These are phyloP conservation scores for Aureobasidium sp. DNA, from an alignment of 2,329 filamentous ascomycete genomes.

Conservation along the genomic window DNA sequence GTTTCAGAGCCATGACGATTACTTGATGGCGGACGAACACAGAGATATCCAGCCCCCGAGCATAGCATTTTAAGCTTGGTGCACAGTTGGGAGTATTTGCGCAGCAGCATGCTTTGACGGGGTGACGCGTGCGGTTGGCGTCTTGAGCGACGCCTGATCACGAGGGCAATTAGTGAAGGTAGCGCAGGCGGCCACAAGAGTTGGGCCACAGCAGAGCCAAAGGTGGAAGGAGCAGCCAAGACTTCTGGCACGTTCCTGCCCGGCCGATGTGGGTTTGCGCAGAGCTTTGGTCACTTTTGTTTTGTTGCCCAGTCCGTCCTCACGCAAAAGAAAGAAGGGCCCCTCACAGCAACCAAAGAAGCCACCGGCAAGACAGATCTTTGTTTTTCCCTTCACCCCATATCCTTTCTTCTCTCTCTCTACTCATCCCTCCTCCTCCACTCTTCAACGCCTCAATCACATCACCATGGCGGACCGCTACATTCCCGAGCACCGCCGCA, in stretches of 20 bases:
- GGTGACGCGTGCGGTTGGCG: not conserved
- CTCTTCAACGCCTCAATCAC: not conserved
- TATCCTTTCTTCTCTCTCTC: not conserved
- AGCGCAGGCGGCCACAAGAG: not conserved
- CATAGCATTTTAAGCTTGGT: not conserved
- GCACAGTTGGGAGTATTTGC: not conserved
- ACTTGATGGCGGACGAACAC: not conserved
- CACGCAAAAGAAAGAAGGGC: conserved; percentile 11
- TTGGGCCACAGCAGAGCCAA: not conserved
- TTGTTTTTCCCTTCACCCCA: conserved; percentile 1
- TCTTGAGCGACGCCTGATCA: not conserved
- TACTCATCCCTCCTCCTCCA: not conserved
- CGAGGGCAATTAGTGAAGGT: not conserved
- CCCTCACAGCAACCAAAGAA: conserved; percentile 16
- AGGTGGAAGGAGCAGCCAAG: not conserved
- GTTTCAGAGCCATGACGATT: conserved; percentile 16
- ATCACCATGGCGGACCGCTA: conserved; percentile 90
- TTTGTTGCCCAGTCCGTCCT: conserved; percentile 12
- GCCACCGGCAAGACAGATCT: not conserved
- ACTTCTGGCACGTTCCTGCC: not conserved
- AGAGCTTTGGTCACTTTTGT: conserved; percentile 9
- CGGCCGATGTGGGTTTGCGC: conserved; percentile 6
- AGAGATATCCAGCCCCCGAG: not conserved
- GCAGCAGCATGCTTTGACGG: not conserved
- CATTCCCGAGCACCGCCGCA: conserved; percentile 98